Base-by-base conservation (phyloP, 768 basidiomycete genomes). In the Boletus coccyginus region DNA sequence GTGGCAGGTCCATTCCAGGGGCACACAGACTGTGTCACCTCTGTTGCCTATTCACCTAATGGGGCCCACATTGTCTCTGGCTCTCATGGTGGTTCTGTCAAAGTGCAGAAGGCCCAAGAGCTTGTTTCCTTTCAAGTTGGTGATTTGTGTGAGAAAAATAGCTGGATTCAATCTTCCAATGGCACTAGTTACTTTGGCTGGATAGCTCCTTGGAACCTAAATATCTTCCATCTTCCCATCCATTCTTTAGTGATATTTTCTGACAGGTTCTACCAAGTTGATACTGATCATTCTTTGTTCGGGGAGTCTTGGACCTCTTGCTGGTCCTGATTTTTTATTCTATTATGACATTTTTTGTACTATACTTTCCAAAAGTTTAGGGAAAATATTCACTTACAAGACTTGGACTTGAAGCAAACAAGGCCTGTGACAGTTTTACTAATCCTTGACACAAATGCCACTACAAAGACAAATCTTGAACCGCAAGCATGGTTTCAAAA, bases 151-250 rank as follows among this genome's bases (percentile, higher is more conserved):
- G 10, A 41, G 2, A 5, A 36, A 2, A 21, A 54, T 54, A 24
- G 59, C 17, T 60, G 52, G 59, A 47, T 59, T 29, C 46, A 52
- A 19, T 57, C 46, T 27, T 57, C 46, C 40, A 6, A 43, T 55
- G 48, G 42, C 32, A 5, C 16, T 50, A 21, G 21, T 5, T 39
- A 6, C 16, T 55, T 32, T 55, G 40, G 49, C 8, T 55, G 57
- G 57, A 11, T 57, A 29, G 29, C 55, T 35, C 49, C 58, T 44
- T 59, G 58, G 58, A 47, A 43, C 32, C 57, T 46, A 5, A 10
- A 39, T 41, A 11, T 2, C 9, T 45, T 41, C 10, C 29, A 54
- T 44, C 24, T 54, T 29, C 49, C 52, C 7, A 11, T 35, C 0
- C 38, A 46, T 27, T 27, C 27, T 27, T 27, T 27, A 27, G 27